These are phyloP conservation scores for Pseudogymnoascus sp. DNA, from an alignment of 2,329 filamentous ascomycete genomes.

Conservation along the genomic window DNA sequence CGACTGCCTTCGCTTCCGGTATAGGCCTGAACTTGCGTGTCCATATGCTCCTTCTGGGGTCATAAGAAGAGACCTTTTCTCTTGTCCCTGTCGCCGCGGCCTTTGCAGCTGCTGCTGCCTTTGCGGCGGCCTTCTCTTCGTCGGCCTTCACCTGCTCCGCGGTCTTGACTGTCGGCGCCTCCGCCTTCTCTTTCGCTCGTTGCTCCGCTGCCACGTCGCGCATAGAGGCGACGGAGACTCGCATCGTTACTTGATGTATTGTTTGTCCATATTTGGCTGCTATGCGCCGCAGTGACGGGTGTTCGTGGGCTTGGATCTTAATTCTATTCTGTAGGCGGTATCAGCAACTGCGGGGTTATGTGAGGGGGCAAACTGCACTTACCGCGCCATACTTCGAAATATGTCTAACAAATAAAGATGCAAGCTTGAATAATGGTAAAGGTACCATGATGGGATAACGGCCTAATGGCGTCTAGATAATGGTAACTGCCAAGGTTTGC, in stretches of 20 bases:
- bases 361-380: conserved; percentile 29
- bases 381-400: conserved; percentile 64
- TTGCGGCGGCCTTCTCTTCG: conserved; percentile 37
- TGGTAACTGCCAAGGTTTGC: conserved; percentile 2
- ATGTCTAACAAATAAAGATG: conserved; percentile 55
- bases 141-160: conserved; percentile 53
- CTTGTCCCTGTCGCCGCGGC: conserved; percentile 24
- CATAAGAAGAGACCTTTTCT: conserved; percentile 11
- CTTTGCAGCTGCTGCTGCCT: conserved; percentile 29
- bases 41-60: conserved; percentile 46
- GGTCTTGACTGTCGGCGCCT: conserved; percentile 58
- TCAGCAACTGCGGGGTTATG: background rate
- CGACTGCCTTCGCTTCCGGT: conserved; percentile 59
- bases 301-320: conserved; percentile 59
- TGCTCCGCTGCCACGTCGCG: conserved; percentile 51
- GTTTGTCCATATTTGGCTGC: conserved; percentile 56
- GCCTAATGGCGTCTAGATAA: conserved; percentile 2
- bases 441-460: conserved; percentile 46
- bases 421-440: conserved; percentile 61
- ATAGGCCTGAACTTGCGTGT: conserved; percentile 54
- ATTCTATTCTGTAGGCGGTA: conserved; percentile 49
- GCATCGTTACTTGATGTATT: conserved; percentile 63
- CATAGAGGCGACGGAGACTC: conserved; percentile 51
- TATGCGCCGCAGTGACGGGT: conserved; percentile 52
- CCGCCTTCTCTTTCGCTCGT: conserved; percentile 54